Percentiles rank a stretch among this genome's conserved stretches.
These are phyloP conservation scores for Lachnellula willkommii DNA, from an alignment of 2,329 filamentous ascomycete genomes.

Conservation along the genomic window DNA sequence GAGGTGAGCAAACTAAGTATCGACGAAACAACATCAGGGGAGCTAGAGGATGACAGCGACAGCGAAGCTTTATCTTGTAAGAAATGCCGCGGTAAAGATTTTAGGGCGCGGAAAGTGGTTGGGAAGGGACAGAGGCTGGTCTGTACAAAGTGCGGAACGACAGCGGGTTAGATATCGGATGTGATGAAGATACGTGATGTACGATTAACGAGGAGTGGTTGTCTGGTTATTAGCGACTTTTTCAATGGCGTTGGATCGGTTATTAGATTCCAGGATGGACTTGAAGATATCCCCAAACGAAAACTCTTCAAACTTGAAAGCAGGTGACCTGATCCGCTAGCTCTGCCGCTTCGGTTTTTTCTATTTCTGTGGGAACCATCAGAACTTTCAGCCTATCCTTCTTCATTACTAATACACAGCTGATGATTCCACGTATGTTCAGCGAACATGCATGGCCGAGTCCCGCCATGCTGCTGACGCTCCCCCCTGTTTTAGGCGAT, in stretches of 20 bases:
- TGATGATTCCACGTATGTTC: not conserved
- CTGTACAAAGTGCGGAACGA: slow-evolving; percentile 52
- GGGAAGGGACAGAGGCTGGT: slow-evolving; percentile 51
- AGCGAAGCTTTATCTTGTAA: slow-evolving; percentile 49
- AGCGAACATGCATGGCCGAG: no score
- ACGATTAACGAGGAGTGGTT: not conserved
- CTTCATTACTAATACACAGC: not conserved
- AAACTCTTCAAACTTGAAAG: no score
- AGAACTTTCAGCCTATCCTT: not conserved
- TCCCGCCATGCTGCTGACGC: no score
- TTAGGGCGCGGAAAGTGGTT: slow-evolving; percentile 53
- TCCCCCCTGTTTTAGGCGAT: not conserved
- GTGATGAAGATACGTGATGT: not conserved
- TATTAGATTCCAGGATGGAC: not conserved
- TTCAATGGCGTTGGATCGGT: not conserved
- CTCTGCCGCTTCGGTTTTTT: not conserved
- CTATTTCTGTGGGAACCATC: not conserved
- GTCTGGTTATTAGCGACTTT: slow-evolving; percentile 4
- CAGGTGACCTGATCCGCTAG: not conserved
- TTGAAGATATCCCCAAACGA: no score
- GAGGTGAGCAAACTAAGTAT: slow-evolving; percentile 52
- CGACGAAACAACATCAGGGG: slow-evolving; percentile 37
- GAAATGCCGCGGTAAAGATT: slow-evolving; percentile 56
- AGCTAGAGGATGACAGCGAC: slow-evolving; percentile 38
- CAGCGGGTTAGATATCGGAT: slow-evolving; percentile 16